Percentiles rank a stretch among this genome's conserved stretches.
phyloP scores from a whole-genome alignment of 345 rosid genomes.

The Salix udensis region DNA sequence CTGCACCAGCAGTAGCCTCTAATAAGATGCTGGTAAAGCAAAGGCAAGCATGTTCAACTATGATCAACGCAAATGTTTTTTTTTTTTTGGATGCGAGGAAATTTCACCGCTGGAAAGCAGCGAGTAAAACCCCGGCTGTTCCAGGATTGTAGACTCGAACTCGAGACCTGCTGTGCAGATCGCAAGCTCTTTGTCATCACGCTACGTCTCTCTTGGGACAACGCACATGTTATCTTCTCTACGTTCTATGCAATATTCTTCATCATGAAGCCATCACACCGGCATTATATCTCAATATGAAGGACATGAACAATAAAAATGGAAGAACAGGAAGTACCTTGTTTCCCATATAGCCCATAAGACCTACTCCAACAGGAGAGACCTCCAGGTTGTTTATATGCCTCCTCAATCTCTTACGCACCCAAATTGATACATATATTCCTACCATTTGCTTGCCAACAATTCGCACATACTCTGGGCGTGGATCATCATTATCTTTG shows the following conservation, averaged over 20 bases:
- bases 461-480: constrained; percentile 62
- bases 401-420: constrained; percentile 71
- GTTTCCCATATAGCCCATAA: constrained; percentile 99
- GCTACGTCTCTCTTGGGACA: no score
- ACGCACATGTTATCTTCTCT: background rate
- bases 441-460: constrained; percentile 99
- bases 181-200: no score
- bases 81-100: no score
- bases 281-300: constrained; percentile 5
- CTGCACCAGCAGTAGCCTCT: constrained; percentile 45
- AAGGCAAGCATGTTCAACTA: constrained; percentile 3
- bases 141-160: no score
- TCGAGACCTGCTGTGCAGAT: no score
- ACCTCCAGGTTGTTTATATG: constrained; percentile 88
- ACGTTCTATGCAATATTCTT: background rate
- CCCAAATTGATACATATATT: constrained; percentile 90
- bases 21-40: constrained; percentile 14
- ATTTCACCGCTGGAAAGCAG: no score
- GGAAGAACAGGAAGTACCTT: constrained; percentile 52
- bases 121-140: no score
- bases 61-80: background rate
- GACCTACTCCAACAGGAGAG: constrained; percentile 94
- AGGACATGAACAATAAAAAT: background rate
- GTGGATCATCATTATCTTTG: constrained; percentile 26
- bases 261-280: background rate